Percentiles rank a stretch among this genome's conserved stretches.
These are phyloP conservation scores for Aspergillus bertholletiae DNA, from an alignment of 495 filamentous ascomycete genomes.

Conservation along the genomic window DNA sequence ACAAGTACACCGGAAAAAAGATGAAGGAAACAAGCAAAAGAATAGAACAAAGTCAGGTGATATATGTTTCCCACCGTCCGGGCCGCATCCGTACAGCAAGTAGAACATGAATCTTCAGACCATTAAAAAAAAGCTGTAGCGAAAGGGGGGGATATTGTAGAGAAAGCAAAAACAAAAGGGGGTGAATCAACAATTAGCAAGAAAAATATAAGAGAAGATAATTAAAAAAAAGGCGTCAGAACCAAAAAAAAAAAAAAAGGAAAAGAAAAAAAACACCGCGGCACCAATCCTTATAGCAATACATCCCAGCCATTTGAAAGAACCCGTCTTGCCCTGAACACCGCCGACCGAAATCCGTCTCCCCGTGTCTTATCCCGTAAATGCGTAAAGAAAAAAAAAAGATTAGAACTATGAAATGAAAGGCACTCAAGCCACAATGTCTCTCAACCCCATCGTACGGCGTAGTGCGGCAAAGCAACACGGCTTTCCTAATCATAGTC, in stretches of 20 bases:
- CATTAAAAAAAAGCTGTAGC: not conserved
- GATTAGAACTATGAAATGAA: slow-evolving; percentile 7
- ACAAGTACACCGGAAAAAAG: no score
- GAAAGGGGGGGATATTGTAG: no score
- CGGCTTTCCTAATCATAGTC: slow-evolving; percentile 23
- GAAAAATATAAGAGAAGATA: slow-evolving; percentile 3
- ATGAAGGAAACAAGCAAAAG: not conserved
- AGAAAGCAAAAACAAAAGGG: not conserved
- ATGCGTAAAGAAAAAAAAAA: slow-evolving; percentile 11
- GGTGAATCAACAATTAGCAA: not conserved
- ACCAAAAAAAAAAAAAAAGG: slow-evolving; percentile 3
- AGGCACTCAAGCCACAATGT: not conserved
- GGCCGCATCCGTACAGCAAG: not conserved
- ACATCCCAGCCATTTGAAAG: slow-evolving; percentile 19
- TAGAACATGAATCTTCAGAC: not conserved
- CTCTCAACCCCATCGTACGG: not conserved
- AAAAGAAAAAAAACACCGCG: slow-evolving; percentile 15
- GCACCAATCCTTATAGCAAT: slow-evolving; percentile 34
- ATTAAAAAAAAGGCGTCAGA: slow-evolving; percentile 2
- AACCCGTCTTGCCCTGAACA: slow-evolving; percentile 23
- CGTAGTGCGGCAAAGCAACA: not conserved
- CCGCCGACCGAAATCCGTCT: slow-evolving; percentile 22
- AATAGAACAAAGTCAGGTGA: not conserved
- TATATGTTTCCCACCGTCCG: not conserved
- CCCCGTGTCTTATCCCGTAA: slow-evolving; percentile 9